These are phyloP conservation scores for Lachnellula cervina DNA, from an alignment of 2,329 filamentous ascomycete genomes.

Conservation along the genomic window DNA sequence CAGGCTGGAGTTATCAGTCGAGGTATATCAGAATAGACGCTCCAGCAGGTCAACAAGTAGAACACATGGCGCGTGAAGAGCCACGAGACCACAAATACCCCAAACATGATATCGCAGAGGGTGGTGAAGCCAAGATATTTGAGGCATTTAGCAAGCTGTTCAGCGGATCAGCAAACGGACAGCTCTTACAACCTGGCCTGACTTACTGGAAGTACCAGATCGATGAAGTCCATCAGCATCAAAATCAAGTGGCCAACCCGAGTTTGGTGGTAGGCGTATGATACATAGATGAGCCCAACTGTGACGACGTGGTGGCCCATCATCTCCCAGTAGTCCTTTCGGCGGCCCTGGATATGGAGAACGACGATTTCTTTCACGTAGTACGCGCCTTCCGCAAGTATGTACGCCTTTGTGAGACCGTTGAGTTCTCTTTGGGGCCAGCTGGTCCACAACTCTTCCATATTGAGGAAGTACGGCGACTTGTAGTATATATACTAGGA, in stretches of 20 bases:
- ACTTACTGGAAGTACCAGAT: not conserved
- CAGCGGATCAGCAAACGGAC: not conserved
- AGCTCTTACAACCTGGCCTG: not conserved
- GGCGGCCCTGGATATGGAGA: constrained; percentile 84
- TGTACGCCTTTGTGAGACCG: constrained; percentile 76
- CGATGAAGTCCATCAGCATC: constrained; percentile 69
- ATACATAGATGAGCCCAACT: constrained; percentile 67
- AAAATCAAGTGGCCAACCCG: constrained; percentile 82
- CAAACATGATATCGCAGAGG: constrained; percentile 76
- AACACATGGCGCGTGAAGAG: constrained; percentile 73
- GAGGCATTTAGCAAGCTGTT: constrained; percentile 77
- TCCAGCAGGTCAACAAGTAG: constrained; percentile 75
- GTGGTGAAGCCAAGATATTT: constrained; percentile 76
- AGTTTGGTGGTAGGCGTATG: constrained; percentile 79
- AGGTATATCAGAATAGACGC: constrained; percentile 63
- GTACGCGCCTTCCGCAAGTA: constrained; percentile 83
- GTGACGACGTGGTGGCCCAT: constrained; percentile 88
- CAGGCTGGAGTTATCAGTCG: constrained; percentile 61
- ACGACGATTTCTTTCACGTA: constrained; percentile 90
- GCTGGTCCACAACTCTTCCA: constrained; percentile 70
- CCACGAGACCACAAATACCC: constrained; percentile 78
- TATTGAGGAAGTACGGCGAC: constrained; percentile 70
- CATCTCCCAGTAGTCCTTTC: constrained; percentile 95
- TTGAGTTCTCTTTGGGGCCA: constrained; percentile 74
- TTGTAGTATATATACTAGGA: constrained; percentile 39